Evolutionary conservation across 805 yeast species (phyloP).

Genomic region (Kodamaea restingae): DNA sequence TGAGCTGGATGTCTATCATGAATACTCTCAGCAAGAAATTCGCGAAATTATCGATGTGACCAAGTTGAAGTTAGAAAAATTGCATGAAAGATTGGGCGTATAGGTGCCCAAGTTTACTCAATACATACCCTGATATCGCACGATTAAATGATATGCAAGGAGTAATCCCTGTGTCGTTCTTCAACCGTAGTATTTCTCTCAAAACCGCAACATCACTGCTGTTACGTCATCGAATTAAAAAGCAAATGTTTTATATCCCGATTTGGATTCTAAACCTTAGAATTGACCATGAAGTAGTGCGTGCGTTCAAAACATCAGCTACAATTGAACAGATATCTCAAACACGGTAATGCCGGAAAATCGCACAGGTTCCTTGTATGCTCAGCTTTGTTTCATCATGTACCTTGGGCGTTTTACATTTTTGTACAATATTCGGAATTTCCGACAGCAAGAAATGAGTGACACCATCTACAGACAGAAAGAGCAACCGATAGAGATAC

Average conservation of each 20-base stretch:
- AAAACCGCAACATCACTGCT: too few species aligned
- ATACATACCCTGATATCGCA: too few species aligned
- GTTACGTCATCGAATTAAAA: too few species aligned
- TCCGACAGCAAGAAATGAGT: background rate
- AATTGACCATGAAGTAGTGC: too few species aligned
- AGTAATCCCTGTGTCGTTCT: too few species aligned
- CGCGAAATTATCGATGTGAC: slow-evolving; percentile 45
- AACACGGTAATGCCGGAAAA: too few species aligned
- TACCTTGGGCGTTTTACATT: background rate
- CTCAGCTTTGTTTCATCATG: background rate
- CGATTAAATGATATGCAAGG: too few species aligned
- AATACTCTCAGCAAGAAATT: slow-evolving; percentile 40
- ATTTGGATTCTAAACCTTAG: too few species aligned
- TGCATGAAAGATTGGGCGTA: slow-evolving; percentile 16
- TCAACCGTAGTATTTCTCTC: too few species aligned
- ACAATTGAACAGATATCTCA: too few species aligned
- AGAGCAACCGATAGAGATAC: background rate
- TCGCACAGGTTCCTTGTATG: background rate
- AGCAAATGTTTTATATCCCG: too few species aligned
- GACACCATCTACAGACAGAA: background rate
- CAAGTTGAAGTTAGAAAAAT: slow-evolving; percentile 37
- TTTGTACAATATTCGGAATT: background rate
- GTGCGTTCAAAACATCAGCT: background rate
- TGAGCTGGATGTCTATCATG: slow-evolving; percentile 6
- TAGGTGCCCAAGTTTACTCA: background rate